Base-by-base conservation (phyloP, 352 stramenopile genomes). In the Phytophthora vignae region DNA sequence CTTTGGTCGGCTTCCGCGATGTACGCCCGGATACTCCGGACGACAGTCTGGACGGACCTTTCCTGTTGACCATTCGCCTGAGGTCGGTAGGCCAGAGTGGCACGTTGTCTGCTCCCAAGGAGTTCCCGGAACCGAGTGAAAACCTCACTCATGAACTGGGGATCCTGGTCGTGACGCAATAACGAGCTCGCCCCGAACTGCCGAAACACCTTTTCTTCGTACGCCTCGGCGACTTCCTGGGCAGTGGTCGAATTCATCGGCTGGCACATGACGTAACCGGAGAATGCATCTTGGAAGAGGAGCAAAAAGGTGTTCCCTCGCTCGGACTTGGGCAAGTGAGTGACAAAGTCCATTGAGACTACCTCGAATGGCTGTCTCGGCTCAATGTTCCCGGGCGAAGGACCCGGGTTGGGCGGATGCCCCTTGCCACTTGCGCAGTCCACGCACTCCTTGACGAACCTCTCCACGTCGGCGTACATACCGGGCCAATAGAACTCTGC, bases 51-150 rank as follows among this genome's bases (percentile, higher is more conserved):
- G 0, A 77, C 69, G 1, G 64, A 77, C 9, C 69, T 22, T 8
- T 77, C 73, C 17, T 82, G 74, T 54, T 84, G 70, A 0, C 78
- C 74, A 31, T 85, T 85, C 0, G 71, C 74, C 52, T 81, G 71
- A 0, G 71, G 69, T 2, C 67, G 60, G 49, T 82, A 82, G 0
- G 71, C 53, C 1, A 84, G n/a, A 0, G 77, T 82, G 0, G 70
- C 74, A 10, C 68, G 48, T 27, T 79, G 71, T 1, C 40, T 22
- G 0, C 53, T 68, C 1, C 55, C 49, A 5, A 82, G 55, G 55
- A 82, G 75, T 0, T 67, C 36, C 2, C 42, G 15, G 31, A 84
- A 82, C 2, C 21, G 40, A 1, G 40, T n/a, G 46, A 84, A 82
- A 0, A 82, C 33, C 3, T 40, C 33, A 2, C 36, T 42, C 74